phyloP scores from a whole-genome alignment of 2,329 filamentous ascomycete species.

The Diaporthe sp. region DNA sequence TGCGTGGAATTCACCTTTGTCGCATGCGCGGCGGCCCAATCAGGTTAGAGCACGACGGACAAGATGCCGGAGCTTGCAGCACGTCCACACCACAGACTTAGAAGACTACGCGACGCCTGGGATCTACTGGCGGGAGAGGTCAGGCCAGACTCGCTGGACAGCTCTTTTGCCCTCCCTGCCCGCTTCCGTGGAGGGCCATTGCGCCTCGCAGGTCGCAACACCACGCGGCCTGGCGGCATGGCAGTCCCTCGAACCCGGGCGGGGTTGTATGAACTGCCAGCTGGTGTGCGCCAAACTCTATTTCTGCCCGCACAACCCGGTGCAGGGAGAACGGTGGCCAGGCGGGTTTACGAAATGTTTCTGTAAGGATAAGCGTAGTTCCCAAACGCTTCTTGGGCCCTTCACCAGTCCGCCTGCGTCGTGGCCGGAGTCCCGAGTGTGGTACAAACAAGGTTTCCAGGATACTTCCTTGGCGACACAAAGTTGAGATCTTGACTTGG shows the following conservation, averaged over 20 bases:
- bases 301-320: neutral
- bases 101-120: constrained; percentile 7
- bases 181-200: neutral
- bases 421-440: neutral
- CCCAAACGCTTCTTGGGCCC: neutral
- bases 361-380: neutral
- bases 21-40: constrained; percentile 17
- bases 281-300: constrained; percentile 5
- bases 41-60: constrained; percentile 16
- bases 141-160: constrained; percentile 10
- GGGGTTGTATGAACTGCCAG: constrained; percentile 17
- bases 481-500: constrained; percentile 25
- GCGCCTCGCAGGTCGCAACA: neutral
- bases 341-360: neutral
- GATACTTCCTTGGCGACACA: constrained; percentile 22
- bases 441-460: neutral
- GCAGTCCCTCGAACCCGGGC: constrained; percentile 10
- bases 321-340: neutral
- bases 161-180: constrained; percentile 1
- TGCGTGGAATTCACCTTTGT: constrained; percentile 9
- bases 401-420: neutral
- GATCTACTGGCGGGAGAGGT: neutral
- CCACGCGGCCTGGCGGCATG: constrained; percentile 21
- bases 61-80: constrained; percentile 23
- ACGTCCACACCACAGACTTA: neutral